Conservation (phyloP, 371 early-diverging fungal species). For the Actinomortierella wolfii region DNA sequence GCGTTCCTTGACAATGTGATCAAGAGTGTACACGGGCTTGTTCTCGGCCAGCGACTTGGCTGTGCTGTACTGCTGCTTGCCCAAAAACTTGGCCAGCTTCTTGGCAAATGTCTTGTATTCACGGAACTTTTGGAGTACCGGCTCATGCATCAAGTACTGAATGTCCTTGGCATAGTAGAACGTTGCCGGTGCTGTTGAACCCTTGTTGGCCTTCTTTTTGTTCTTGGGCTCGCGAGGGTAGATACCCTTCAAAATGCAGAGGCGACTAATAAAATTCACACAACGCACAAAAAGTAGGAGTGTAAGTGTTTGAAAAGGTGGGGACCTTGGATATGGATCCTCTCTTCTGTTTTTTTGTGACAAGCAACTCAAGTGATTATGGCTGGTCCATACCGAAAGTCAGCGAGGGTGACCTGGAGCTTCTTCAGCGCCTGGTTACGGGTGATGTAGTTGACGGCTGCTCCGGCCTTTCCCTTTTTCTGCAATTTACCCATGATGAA, state of each 20-base stretch:
- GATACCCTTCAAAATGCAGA: slow-evolving; percentile 98
- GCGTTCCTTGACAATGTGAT: slow-evolving; percentile 95
- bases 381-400: slow-evolving; percentile 74
- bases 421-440: slow-evolving; percentile 91
- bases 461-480: slow-evolving; percentile 91
- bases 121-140: slow-evolving; percentile 87
- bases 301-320: too few species aligned
- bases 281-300: neutral
- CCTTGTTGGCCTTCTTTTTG: slow-evolving; percentile 92
- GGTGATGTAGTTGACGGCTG: slow-evolving; percentile 89
- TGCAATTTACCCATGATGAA: slow-evolving; percentile 74
- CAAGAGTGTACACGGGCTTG: slow-evolving; percentile 82
- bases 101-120: slow-evolving; percentile 86
- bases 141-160: slow-evolving; percentile 92
- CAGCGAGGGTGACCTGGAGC: slow-evolving; percentile 92
- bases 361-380: neutral
- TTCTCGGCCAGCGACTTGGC: slow-evolving; percentile 77
- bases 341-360: too few species aligned
- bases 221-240: slow-evolving; percentile 96
- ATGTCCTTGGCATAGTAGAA: slow-evolving; percentile 97
- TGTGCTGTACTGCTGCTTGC: slow-evolving; percentile 76
- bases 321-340: too few species aligned
- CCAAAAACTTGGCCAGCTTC: slow-evolving; percentile 85
- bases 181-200: slow-evolving; percentile 87
- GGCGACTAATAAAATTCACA: slow-evolving; percentile 63